A percentile compares a stretch with the other conserved stretches of the same genome.
These are phyloP conservation scores for Phoenix dactylifera DNA, from an alignment of 176 grass and related monocot species.

Conservation along the genomic window DNA sequence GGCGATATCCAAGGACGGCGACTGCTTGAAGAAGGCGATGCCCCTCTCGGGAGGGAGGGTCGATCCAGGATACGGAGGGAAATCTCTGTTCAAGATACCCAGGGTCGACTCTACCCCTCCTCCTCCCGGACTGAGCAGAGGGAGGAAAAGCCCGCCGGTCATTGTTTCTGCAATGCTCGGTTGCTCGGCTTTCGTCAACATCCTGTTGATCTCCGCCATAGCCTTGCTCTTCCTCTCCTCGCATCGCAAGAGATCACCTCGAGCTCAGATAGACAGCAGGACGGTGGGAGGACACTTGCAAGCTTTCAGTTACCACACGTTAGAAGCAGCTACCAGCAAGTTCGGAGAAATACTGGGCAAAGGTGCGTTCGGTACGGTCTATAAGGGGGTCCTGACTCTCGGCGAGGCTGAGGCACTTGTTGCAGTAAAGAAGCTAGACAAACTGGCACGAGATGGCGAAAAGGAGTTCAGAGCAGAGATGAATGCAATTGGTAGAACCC, in stretches of 20 bases:
- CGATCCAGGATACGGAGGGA: not conserved
- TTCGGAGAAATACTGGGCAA: conserved; percentile 34
- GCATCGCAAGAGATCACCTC: too few relatives aligned
- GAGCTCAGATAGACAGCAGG: not conserved
- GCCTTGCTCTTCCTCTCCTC: too few relatives aligned
- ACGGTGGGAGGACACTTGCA: not conserved
- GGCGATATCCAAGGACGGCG: too few relatives aligned
- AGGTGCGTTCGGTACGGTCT: conserved; percentile 38
- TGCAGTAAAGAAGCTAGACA: conserved; percentile 26
- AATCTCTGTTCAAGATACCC: conserved; percentile 19
- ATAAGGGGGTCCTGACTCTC: conserved; percentile 20
- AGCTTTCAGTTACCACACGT: conserved; percentile 27
- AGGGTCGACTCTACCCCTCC: not conserved
- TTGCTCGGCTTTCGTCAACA: not conserved
- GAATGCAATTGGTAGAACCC: not conserved
- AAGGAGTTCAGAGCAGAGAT: too few relatives aligned
- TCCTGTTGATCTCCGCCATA: not conserved
- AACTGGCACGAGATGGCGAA: too few relatives aligned
- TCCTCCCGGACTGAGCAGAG: not conserved
- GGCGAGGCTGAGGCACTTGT: not conserved
- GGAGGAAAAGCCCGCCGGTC: not conserved
- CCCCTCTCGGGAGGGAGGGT: too few relatives aligned
- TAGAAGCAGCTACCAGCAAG: conserved; percentile 20
- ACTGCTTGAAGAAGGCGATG: too few relatives aligned
- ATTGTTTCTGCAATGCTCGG: not conserved